Evolutionary conservation across 768 basidiomycete species (phyloP).

Genomic region (Guyanaporus albipodus): DNA sequence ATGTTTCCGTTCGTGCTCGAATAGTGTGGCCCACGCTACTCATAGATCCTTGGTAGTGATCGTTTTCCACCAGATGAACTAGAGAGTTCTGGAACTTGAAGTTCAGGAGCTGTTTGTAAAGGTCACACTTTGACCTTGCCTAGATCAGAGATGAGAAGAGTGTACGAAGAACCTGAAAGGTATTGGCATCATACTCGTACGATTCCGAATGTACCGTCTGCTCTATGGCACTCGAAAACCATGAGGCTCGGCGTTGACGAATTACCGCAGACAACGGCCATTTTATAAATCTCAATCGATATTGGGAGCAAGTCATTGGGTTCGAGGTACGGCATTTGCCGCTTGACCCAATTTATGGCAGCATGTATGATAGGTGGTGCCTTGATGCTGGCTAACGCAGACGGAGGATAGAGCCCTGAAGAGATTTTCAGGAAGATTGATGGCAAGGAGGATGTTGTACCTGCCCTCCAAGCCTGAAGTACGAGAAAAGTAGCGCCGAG

Average conservation of each 20-base stretch:
- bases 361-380: constrained; percentile 36
- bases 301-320: constrained; percentile 84
- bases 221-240: constrained; percentile 75
- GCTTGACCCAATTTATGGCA: constrained; percentile 48
- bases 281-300: constrained; percentile 72
- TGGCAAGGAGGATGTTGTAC: not conserved
- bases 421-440: not conserved
- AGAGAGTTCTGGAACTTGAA: constrained; percentile 65
- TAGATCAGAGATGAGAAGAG: constrained; percentile 28
- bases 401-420: constrained; percentile 24
- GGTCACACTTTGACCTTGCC: constrained; percentile 78
- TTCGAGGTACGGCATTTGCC: constrained; percentile 67
- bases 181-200: constrained; percentile 50
- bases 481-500: constrained; percentile 37
- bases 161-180: constrained; percentile 6
- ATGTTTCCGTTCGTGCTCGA: constrained; percentile 53
- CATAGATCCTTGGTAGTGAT: constrained; percentile 69
- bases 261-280: constrained; percentile 83
- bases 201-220: constrained; percentile 76
- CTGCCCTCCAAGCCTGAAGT: constrained; percentile 40
- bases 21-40: constrained; percentile 58
- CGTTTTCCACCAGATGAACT: constrained; percentile 69
- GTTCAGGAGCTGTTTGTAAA: constrained; percentile 76
- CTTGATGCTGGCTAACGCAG: constrained; percentile 27
- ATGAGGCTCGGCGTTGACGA: constrained; percentile 78